A percentile compares a stretch with the other conserved stretches of the same genome.
Evolutionary conservation across 352 stramenopile genomes (phyloP).

Genomic region (Globisporangium spinosum): DNA sequence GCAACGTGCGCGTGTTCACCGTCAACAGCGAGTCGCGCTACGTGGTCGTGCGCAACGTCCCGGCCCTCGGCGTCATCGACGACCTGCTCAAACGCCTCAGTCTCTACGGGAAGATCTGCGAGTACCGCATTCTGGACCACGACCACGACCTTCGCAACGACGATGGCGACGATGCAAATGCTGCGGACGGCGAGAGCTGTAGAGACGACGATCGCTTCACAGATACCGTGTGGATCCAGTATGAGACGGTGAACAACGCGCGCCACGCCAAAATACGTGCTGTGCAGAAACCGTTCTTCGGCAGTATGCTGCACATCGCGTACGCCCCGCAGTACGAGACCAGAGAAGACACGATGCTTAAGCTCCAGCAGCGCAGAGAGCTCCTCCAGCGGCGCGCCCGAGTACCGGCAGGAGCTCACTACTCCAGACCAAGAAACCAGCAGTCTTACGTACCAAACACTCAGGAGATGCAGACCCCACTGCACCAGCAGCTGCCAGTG

Average conservation of each 20-base stretch:
- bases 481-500: neutral
- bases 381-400: slow-evolving; percentile 25
- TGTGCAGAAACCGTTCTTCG: slow-evolving; percentile 64
- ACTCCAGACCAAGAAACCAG: neutral
- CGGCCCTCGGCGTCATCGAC: slow-evolving; percentile 48
- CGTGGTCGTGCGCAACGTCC: slow-evolving; percentile 59
- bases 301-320: slow-evolving; percentile 51
- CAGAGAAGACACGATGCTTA: slow-evolving; percentile 50
- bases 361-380: slow-evolving; percentile 56
- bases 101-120: slow-evolving; percentile 47
- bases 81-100: slow-evolving; percentile 53
- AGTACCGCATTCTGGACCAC: slow-evolving; percentile 51
- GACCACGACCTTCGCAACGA: slow-evolving; percentile 27
- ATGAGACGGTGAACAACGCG: slow-evolving; percentile 73
- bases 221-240: slow-evolving; percentile 66
- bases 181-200: slow-evolving; percentile 15
- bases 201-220: slow-evolving; percentile 35
- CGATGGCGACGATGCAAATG: neutral
- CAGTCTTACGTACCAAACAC: neutral
- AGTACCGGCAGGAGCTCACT: neutral
- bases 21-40: slow-evolving; percentile 57
- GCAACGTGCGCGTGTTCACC: slow-evolving; percentile 49
- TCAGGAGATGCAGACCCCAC: neutral
- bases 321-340: slow-evolving; percentile 69
- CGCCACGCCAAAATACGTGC: slow-evolving; percentile 58